phyloP scores from a whole-genome alignment of 2,329 filamentous ascomycete species.

The Grosmannia serpens region DNA sequence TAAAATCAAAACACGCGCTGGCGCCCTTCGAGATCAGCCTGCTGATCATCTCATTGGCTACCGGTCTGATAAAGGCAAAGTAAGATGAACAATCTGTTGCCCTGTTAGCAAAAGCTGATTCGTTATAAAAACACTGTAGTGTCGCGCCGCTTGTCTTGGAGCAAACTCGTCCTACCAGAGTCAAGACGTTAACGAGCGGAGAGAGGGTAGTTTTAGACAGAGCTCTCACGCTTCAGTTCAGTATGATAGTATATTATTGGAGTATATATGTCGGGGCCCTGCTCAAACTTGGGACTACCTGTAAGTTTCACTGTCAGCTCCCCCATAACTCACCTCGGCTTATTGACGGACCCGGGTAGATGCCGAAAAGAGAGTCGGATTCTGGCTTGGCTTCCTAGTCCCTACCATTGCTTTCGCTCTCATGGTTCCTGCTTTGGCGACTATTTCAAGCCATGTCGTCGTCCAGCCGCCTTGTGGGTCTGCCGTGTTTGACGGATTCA shows the following conservation, averaged over 20 bases:
- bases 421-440: background rate
- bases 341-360: no score
- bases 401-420: background rate
- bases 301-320: background rate
- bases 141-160: background rate
- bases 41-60: background rate
- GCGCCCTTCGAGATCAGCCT: background rate
- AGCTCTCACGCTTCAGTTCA: background rate
- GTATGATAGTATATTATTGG: background rate
- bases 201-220: background rate
- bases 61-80: background rate
- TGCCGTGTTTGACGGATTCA: background rate
- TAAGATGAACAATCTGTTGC: background rate
- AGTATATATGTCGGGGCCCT: background rate
- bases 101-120: background rate
- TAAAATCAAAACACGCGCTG: background rate
- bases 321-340: no score
- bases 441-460: background rate
- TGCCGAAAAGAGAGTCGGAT: background rate
- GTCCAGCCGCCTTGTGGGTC: background rate
- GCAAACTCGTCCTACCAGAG: background rate
- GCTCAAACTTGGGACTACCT: background rate
- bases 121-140: background rate
- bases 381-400: background rate
- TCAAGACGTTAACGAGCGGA: background rate